A percentile compares a stretch with the other conserved stretches of the same genome.
Conservation (phyloP, 495 filamentous ascomycete species). For the Xylaria grammica region DNA sequence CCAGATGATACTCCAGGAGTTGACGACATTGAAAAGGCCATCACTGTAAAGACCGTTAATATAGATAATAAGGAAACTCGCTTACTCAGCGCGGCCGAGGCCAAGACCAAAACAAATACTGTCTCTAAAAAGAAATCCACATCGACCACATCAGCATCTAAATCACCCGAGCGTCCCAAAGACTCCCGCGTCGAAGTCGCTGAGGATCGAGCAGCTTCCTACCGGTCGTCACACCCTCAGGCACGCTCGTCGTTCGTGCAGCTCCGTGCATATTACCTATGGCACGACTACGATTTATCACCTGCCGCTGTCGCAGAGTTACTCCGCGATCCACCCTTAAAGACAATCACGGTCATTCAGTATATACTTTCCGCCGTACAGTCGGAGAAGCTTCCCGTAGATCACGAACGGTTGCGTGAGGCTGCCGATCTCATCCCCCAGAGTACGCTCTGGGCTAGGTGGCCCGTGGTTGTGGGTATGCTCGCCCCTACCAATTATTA, state of each 20-base stretch:
- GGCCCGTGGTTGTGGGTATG: constrained; percentile 5
- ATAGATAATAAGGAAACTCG: neutral
- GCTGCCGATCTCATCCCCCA: constrained; percentile 30
- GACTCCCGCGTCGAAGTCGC: constrained; percentile 44
- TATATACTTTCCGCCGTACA: constrained; percentile 56
- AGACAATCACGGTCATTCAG: constrained; percentile 48
- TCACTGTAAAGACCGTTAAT: neutral
- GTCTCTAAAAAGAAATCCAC: neutral
- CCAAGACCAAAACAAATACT: neutral
- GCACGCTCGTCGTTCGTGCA: constrained; percentile 31
- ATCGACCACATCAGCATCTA: neutral
- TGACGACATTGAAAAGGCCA: neutral
- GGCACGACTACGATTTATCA: constrained; percentile 55
- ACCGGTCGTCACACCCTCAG: constrained; percentile 32
- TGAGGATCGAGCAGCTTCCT: constrained; percentile 39
- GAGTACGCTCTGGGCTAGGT: constrained; percentile 6
- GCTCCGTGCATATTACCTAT: constrained; percentile 68
- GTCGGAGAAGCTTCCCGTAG: constrained; percentile 46
- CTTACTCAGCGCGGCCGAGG: neutral
- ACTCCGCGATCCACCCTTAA: constrained; percentile 62
- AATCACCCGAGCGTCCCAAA: constrained; percentile 23
- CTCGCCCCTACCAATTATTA: neutral
- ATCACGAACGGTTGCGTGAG: constrained; percentile 42
- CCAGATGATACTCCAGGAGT: constrained; percentile 24
- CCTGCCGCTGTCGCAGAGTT: constrained; percentile 52